phyloP scores from a whole-genome alignment of 768 basidiomycete genomes.

The Lactarius sanguifluus region DNA sequence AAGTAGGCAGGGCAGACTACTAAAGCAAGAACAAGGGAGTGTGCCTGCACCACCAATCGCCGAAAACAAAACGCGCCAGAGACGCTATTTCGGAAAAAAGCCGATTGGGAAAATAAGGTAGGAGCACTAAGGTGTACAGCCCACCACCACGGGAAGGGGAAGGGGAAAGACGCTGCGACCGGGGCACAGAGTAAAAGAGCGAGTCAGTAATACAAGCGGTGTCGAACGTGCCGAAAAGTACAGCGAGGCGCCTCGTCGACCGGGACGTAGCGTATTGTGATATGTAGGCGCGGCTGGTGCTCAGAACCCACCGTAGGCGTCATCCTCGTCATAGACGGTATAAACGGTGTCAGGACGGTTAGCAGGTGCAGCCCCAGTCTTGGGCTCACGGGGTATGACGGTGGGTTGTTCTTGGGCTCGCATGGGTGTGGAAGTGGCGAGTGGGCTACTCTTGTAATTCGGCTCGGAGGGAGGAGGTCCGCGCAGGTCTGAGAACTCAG shows the following conservation, averaged over 20 bases:
- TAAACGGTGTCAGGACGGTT: slow-evolving; percentile 51
- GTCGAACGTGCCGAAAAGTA: slow-evolving; percentile 10
- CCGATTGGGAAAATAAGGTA: not conserved
- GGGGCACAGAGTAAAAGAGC: slow-evolving; percentile 9
- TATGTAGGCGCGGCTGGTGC: not conserved
- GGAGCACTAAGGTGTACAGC: not conserved
- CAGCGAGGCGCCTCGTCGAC: slow-evolving; percentile 15
- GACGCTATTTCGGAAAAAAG: not conserved
- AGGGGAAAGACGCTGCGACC: slow-evolving; percentile 6
- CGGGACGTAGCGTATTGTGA: slow-evolving; percentile 3
- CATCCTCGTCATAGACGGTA: slow-evolving; percentile 58
- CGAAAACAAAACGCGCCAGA: slow-evolving; percentile 11
- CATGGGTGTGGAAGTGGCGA: slow-evolving; percentile 19
- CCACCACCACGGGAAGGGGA: slow-evolving; percentile 3
- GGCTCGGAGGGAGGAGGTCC: slow-evolving; percentile 28
- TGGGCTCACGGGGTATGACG: slow-evolving; percentile 23
- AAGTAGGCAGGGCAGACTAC: slow-evolving; percentile 2
- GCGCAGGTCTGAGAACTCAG: slow-evolving; percentile 29
- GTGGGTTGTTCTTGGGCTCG: slow-evolving; percentile 18
- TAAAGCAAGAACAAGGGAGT: slow-evolving; percentile 6
- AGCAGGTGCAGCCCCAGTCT: slow-evolving; percentile 25
- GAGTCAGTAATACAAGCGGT: slow-evolving; percentile 6
- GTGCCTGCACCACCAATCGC: slow-evolving; percentile 7
- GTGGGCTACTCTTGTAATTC: slow-evolving; percentile 29
- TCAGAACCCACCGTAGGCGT: slow-evolving; percentile 71